Evolutionary conservation across 495 filamentous ascomycete genomes (phyloP), one percentile per base, ranked within the genome.

Genomic region (Podospora bellae-mahoneyi): DNA sequence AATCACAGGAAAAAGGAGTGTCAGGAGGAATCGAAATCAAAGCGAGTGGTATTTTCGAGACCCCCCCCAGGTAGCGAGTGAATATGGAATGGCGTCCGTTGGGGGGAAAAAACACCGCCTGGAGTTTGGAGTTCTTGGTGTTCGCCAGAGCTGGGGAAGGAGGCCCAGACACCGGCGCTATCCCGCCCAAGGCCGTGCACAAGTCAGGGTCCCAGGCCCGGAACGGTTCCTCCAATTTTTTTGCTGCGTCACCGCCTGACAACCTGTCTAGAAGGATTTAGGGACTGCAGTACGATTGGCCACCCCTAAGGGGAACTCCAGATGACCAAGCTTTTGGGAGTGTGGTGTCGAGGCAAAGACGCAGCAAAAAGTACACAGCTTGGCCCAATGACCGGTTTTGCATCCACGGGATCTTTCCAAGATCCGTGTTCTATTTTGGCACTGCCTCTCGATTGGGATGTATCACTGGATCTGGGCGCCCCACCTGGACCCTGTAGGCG

Each of bases 391-490:
- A 39, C 30, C 20, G 4, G n/a, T 28, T 27, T 39, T 23, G 23
- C 23, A 23, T 23, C 23, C 23, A 23, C 23, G 23, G 23, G 1
- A 5, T 23, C 23, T 27, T 18, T 27, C 64, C 62, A 26, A 19
- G 57, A 56, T 1, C 23, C 2, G 30, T 30, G 39, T 67, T 64
- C 68, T 70, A 67, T 70, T 67, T 65, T 70, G 57, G 57, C 68
- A 67, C 68, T 67, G 65, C 68, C 68, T 67, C 65, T 60, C 66
- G 68, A 62, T 39, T 65, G 56, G 68, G 59, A 7, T 30, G 26
- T 44, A 61, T 60, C 68, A 60, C 55, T 27, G 28, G 60, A 32
- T 64, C 60, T 60, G 27, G 60, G 23, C 30, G 44, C 9, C 60
- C 68, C 64, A 66, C 64, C 60, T 10, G n/a, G 53, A 60, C n/a